Evolutionary conservation across 176 grass and related monocot genomes (phyloP).

Genomic region (Carex scoparia): DNA sequence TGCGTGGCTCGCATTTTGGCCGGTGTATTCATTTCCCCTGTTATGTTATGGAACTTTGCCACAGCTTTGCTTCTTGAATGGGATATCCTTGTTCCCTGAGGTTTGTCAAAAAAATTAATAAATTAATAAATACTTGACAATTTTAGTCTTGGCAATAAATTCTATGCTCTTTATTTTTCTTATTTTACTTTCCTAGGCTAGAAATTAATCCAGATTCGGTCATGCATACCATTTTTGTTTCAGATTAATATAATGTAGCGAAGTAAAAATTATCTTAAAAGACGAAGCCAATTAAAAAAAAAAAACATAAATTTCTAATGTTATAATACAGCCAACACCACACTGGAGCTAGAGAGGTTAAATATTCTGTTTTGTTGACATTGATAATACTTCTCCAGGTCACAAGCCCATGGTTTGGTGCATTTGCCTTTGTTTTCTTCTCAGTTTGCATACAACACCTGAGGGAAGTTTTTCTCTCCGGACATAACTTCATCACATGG

Average conservation of each 20-base stretch:
- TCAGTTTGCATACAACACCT: slow-evolving; percentile 36
- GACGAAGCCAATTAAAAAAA: too few relatives aligned
- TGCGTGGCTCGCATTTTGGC: slow-evolving; percentile 30
- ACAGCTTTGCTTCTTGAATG: slow-evolving; percentile 43
- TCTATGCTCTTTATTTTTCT: too few relatives aligned
- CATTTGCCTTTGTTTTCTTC: background rate
- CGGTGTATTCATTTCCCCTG: slow-evolving; percentile 32
- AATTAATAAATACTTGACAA: background rate
- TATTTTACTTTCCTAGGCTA: too few relatives aligned
- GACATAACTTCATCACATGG: slow-evolving; percentile 17
- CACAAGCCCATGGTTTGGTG: background rate
- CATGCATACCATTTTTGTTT: too few relatives aligned
- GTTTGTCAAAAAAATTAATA: slow-evolving; percentile 1
- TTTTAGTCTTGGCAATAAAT: background rate
- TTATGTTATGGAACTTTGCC: slow-evolving; percentile 48
- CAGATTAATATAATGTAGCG: too few relatives aligned
- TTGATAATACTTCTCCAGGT: slow-evolving; percentile 7
- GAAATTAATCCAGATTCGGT: too few relatives aligned
- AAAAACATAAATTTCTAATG: too few relatives aligned
- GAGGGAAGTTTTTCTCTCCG: slow-evolving; percentile 30
- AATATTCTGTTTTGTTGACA: background rate
- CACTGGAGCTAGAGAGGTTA: background rate
- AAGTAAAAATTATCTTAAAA: too few relatives aligned
- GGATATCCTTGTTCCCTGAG: slow-evolving; percentile 30
- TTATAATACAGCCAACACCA: too few relatives aligned